phyloP scores from a whole-genome alignment of 129 eudicot genomes.

The Flaveria linearis region DNA sequence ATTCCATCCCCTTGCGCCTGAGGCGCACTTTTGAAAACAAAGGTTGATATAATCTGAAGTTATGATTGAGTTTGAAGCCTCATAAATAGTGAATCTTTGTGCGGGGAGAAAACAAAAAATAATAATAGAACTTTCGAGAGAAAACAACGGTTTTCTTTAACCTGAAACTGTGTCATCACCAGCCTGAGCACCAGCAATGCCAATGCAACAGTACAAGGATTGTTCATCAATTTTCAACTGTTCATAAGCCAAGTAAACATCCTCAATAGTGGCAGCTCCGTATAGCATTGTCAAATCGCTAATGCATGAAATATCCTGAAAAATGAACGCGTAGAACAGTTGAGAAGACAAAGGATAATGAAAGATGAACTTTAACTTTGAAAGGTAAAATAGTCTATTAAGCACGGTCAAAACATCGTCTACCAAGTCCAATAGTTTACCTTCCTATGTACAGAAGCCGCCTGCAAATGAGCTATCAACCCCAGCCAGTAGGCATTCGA shows the following conservation, averaged over 20 bases:
- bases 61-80: neutral
- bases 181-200: conserved; percentile 87
- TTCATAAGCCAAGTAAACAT: conserved; percentile 81
- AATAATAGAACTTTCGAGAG: neutral
- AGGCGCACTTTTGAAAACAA: neutral
- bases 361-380: neutral
- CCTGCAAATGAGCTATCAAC: conserved; percentile 90
- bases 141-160: conserved; percentile 10
- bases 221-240: conserved; percentile 85
- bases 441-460: conserved; percentile 93
- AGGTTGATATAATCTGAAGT: neutral
- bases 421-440: conserved; percentile 35
- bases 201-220: conserved; percentile 85
- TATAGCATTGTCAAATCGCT: conserved; percentile 76
- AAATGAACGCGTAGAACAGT: neutral
- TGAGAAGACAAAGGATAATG: neutral
- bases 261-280: conserved; percentile 83
- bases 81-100: neutral
- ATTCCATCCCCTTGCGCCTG: too few relatives aligned
- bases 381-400: conserved; percentile 6
- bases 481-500: conserved; percentile 99
- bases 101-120: neutral
- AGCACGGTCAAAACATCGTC: conserved; percentile 3
- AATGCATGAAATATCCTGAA: conserved; percentile 89
- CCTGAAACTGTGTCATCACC: conserved; percentile 65